Evolutionary conservation across 2,329 filamentous ascomycete genomes (phyloP), one percentile per base, ranked within the genome.

Genomic region (Chaetomiaceae sp.): DNA sequence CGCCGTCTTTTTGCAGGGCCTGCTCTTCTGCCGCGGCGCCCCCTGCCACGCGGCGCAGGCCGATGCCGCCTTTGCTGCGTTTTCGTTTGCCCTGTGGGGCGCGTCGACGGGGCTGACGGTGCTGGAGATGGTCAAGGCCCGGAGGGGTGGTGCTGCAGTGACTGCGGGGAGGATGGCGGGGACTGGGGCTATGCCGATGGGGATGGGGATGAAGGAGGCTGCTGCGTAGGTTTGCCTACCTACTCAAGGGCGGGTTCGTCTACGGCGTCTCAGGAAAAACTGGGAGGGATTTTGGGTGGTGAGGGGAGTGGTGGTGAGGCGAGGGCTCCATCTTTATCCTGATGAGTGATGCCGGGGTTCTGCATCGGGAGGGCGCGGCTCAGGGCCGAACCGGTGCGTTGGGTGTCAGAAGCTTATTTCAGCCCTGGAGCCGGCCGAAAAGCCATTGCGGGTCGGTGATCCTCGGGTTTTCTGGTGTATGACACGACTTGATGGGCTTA

Each of bases 41-140:
- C 78, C 83, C 23, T 85, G 82, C 69, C 71, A 71, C 22, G 74
- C 77, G 12, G 80, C 79, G 37, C 76, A 77, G 19, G 78, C 79
- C 39, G 74, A 77, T 55, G 74, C 77, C n/a, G 77, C 75, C 38
- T 74, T 84, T 46, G 75, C 78, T 17, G 75, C 79, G 12, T 71
- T 78, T 51, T 72, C 75, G 55, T 84, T 81, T 64, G 62, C 73
- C 19, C 66, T 76, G 11, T 85, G 82, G 82, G 69, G 70, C 29
- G 74, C 65, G 27, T 78, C 76, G 3, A 71, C 75, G 11, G 69
- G 71, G 27, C 60, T 83, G 31, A 68, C 74, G 25, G 73, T 69
- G 56, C 71, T 74, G 61, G 72, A 78, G 6, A 63, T 80, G 38
- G 74, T 82, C 64, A 72, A 72, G 68, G 68, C 66, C 52, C 40